A percentile compares a stretch with the other conserved stretches of the same genome.
These are phyloP conservation scores for Fusarium nisikadoi DNA, from an alignment of 2,329 filamentous ascomycete genomes.

Conservation along the genomic window DNA sequence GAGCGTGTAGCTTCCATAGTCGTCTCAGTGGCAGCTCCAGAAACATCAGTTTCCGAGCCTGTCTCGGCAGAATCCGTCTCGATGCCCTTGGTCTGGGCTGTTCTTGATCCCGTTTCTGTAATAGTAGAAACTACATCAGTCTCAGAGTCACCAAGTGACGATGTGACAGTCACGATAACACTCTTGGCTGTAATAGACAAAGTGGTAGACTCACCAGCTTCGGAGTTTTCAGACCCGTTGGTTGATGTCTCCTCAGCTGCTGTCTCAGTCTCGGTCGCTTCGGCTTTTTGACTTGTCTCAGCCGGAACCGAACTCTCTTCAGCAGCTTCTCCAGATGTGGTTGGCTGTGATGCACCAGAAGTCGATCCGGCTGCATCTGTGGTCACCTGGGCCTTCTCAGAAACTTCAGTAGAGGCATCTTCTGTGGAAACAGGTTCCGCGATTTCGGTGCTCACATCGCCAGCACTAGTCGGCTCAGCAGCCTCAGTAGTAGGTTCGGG, in stretches of 20 bases:
- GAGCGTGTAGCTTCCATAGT: conserved; percentile 9
- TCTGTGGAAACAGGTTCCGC: neutral
- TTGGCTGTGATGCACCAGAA: conserved; percentile 19
- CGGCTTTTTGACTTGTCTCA: conserved; percentile 7
- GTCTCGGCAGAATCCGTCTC: conserved; percentile 6
- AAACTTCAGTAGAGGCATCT: neutral
- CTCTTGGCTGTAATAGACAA: conserved; percentile 5
- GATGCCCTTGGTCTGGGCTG: conserved; percentile 5
- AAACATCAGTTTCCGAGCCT: conserved; percentile 1
- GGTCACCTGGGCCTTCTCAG: neutral
- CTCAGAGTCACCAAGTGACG: conserved; percentile 6
- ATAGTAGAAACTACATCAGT: conserved; percentile 24
- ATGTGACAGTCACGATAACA: conserved; percentile 2
- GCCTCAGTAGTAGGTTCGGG: conserved; percentile 16
- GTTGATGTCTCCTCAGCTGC: conserved; percentile 36
- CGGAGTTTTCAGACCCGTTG: conserved; percentile 30
- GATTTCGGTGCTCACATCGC: conserved; percentile 2
- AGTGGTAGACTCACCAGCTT: conserved; percentile 31
- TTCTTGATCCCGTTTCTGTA: conserved; percentile 24
- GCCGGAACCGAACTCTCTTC: neutral
- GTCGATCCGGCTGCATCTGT: conserved; percentile 1
- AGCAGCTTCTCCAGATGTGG: conserved; percentile 10
- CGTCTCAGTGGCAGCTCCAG: conserved; percentile 11
- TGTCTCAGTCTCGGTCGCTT: conserved; percentile 20
- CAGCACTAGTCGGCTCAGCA: neutral